A percentile compares a stretch with the other conserved stretches of the same genome.
These are phyloP conservation scores for Nicotiana tabacum DNA, from an alignment of 257 asterid species.

Conservation along the genomic window DNA sequence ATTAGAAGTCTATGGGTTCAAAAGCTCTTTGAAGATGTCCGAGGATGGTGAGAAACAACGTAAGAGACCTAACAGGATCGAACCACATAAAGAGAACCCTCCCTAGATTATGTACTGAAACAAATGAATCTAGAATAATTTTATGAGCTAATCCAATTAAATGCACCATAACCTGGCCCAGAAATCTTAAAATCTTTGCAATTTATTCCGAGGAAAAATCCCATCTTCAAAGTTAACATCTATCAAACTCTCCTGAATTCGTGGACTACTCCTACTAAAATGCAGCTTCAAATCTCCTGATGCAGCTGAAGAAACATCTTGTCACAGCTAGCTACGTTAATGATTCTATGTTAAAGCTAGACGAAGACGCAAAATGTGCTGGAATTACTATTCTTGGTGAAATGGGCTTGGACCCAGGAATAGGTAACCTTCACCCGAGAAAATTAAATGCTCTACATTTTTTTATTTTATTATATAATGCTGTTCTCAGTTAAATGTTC, in stretches of 20 bases:
- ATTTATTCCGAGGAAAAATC: not conserved
- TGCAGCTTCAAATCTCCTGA: not conserved
- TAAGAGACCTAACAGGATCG: not conserved
- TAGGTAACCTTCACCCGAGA: slow-evolving; percentile 42
- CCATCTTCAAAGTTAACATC: not conserved
- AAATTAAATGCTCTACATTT: not conserved
- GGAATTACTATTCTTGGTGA: slow-evolving; percentile 83
- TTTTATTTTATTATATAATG: not conserved
- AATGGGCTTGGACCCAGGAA: slow-evolving; percentile 99
- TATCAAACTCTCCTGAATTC: not conserved
- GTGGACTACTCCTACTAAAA: not conserved
- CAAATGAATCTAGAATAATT: not conserved
- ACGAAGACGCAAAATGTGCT: slow-evolving; percentile 62
- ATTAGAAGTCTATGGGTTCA: not conserved
- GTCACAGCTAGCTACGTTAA: slow-evolving; percentile 96
- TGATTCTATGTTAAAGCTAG: slow-evolving; percentile 75
- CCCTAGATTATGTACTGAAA: not conserved
- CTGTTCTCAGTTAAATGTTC: not conserved
- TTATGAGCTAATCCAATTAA: not conserved
- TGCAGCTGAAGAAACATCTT: slow-evolving; percentile 79
- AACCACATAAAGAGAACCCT: not conserved
- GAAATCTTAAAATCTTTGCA: not conserved
- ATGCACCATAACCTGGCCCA: not conserved
- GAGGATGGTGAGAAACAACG: not conserved
- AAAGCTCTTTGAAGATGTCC: not conserved